Conservation (phyloP, 2,329 filamentous ascomycete genomes). For the Alternaria triticimaculans region DNA sequence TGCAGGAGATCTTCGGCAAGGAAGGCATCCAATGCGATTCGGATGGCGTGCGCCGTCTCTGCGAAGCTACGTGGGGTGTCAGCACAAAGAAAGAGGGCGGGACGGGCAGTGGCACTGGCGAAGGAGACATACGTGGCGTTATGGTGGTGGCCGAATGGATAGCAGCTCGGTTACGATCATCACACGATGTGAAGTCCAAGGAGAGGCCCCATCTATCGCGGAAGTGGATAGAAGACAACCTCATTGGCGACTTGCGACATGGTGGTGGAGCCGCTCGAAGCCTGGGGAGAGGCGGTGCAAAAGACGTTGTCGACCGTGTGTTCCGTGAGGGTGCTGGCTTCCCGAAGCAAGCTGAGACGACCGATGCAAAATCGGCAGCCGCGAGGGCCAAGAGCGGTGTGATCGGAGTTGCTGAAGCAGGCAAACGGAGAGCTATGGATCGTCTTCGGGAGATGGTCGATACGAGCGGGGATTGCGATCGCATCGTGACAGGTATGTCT, state of each 20-base stretch:
- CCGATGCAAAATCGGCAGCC: conserved; percentile 61
- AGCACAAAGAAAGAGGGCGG: conserved; percentile 70
- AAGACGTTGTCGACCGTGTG: conserved; percentile 78
- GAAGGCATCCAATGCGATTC: conserved; percentile 88
- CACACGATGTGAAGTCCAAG: conserved; percentile 47
- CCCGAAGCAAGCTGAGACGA: conserved; percentile 62
- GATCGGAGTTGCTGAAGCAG: conserved; percentile 74
- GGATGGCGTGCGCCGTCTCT: conserved; percentile 84
- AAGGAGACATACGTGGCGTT: conserved; percentile 79
- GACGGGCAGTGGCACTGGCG: conserved; percentile 66
- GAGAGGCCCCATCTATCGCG: conserved; percentile 65
- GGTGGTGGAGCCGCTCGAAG: conserved; percentile 75
- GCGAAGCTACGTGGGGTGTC: conserved; percentile 84
- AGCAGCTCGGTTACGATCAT: conserved; percentile 68
- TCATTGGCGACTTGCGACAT: conserved; percentile 71
- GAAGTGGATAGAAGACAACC: conserved; percentile 77
- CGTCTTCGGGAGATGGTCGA: conserved; percentile 78
- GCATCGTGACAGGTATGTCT: conserved; percentile 67
- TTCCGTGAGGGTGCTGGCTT: conserved; percentile 83
- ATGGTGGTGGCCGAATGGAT: conserved; percentile 92
- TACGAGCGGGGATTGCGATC: conserved; percentile 78
- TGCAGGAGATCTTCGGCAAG: conserved; percentile 84
- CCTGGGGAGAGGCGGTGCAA: conserved; percentile 72
- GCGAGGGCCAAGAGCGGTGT: conserved; percentile 54
- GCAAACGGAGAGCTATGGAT: conserved; percentile 75